These are phyloP conservation scores for Chalciporus pseudorubinellus DNA, from an alignment of 768 basidiomycete genomes.

Conservation along the genomic window DNA sequence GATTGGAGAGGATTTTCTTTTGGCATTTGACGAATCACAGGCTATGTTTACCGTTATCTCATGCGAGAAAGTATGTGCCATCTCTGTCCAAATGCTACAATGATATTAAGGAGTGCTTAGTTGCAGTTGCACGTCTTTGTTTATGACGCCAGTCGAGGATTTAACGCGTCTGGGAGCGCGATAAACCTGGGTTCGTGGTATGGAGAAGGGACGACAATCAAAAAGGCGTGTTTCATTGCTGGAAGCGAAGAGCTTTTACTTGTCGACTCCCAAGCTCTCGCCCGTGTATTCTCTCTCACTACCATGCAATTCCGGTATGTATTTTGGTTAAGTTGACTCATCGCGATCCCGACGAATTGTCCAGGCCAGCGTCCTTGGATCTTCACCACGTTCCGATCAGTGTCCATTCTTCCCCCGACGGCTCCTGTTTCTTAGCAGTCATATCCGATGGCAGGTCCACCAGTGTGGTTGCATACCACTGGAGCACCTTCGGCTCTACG, in stretches of 20 bases:
- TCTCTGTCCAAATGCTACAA: background rate
- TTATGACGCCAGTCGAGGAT: constrained; percentile 46
- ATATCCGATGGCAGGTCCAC: constrained; percentile 19
- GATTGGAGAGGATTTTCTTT: constrained; percentile 42
- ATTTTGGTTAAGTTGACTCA: background rate
- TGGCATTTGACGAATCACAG: constrained; percentile 53
- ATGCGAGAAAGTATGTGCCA: constrained; percentile 37
- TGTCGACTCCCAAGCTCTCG: constrained; percentile 42
- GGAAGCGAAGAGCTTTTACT: constrained; percentile 55
- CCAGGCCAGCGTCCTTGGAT: constrained; percentile 46
- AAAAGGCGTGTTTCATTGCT: constrained; percentile 42
- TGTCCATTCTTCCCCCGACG: constrained; percentile 51
- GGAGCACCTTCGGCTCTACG: constrained; percentile 55
- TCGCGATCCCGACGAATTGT: background rate
- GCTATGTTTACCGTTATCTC: constrained; percentile 47
- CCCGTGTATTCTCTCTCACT: constrained; percentile 51
- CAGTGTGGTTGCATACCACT: constrained; percentile 46
- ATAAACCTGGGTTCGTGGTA: constrained; percentile 50
- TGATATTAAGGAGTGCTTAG: constrained; percentile 18
- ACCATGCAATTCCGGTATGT: constrained; percentile 54
- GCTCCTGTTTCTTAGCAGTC: constrained; percentile 46
- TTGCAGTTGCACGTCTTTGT: constrained; percentile 44
- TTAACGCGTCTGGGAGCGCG: constrained; percentile 42
- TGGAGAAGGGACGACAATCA: constrained; percentile 32
- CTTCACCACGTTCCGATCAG: constrained; percentile 34